phyloP scores from a whole-genome alignment of 352 stramenopile species.

The Globisporangium canariense region DNA sequence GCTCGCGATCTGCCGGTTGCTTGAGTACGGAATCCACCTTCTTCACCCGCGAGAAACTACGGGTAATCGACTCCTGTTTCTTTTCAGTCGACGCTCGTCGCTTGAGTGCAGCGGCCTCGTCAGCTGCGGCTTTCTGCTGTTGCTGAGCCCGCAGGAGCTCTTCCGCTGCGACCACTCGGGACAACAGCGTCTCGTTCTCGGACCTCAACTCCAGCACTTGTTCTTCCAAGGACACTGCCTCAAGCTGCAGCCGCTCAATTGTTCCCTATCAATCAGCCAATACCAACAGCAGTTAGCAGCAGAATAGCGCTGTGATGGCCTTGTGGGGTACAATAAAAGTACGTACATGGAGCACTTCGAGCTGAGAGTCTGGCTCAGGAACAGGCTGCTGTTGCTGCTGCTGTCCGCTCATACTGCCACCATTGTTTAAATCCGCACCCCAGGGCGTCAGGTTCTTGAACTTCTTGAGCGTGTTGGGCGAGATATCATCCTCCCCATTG shows the following conservation, averaged over 20 bases:
- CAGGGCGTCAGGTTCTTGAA: conserved; percentile 38
- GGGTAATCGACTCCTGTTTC: neutral
- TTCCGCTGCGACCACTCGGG: conserved; percentile 6
- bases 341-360: conserved; percentile 13
- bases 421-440: neutral
- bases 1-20: conserved; percentile 5
- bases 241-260: conserved; percentile 24
- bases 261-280: conserved; percentile 20
- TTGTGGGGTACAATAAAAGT: neutral
- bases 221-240: conserved; percentile 27
- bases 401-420: neutral
- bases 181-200: conserved; percentile 21
- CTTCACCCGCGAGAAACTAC: conserved; percentile 2
- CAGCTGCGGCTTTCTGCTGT: neutral
- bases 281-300: neutral
- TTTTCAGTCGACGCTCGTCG: conserved; percentile 4
- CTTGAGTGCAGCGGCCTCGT: neutral
- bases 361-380: conserved; percentile 6
- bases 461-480: conserved; percentile 31
- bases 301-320: too few relatives aligned
- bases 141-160: conserved; percentile 8
- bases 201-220: conserved; percentile 24
- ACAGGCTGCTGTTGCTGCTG: conserved; percentile 2
- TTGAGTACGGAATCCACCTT: neutral
- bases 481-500: conserved; percentile 30